These are phyloP conservation scores for Kappamyces sp. DNA, from an alignment of 192 early-diverging fungal genomes.

Conservation along the genomic window DNA sequence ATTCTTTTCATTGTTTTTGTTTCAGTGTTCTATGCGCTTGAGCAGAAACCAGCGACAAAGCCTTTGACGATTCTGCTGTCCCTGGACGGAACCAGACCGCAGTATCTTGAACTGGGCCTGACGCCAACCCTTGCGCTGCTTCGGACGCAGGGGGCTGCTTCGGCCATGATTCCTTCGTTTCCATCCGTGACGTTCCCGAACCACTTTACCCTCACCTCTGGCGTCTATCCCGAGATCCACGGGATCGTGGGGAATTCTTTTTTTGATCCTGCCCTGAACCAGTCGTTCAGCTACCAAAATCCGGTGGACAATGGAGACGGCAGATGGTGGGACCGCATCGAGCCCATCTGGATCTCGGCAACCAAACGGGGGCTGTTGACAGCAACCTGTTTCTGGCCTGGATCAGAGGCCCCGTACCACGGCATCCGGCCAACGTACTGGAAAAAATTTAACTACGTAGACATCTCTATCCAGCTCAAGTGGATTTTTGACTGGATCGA, in stretches of 20 bases:
- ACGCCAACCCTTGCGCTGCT: constrained; percentile 62
- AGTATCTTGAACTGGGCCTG: constrained; percentile 70
- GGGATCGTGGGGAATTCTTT: constrained; percentile 86
- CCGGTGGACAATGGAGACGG: constrained; percentile 50
- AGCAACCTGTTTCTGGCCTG: constrained; percentile 86
- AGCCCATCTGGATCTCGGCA: constrained; percentile 74
- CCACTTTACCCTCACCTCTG: constrained; percentile 86
- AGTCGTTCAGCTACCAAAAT: constrained; percentile 74
- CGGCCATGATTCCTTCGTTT: constrained; percentile 66
- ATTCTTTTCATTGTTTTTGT: no score
- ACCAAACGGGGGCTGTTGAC: constrained; percentile 61
- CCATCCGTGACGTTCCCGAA: constrained; percentile 86
- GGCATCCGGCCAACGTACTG: constrained; percentile 59
- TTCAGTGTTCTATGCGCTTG: no score
- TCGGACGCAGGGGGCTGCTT: constrained; percentile 54
- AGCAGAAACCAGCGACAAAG: no score
- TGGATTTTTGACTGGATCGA: constrained; percentile 74
- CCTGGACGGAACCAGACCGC: constrained; percentile 78
- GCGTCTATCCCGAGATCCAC: constrained; percentile 87
- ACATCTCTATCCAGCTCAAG: constrained; percentile 51
- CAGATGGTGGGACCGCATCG: constrained; percentile 76
- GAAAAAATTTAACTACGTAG: constrained; percentile 43
- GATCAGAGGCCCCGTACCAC: constrained; percentile 52
- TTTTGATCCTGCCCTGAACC: constrained; percentile 64
- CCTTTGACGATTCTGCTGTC: constrained; percentile 68